phyloP scores from a whole-genome alignment of 768 basidiomycete genomes.

The Hericium rajendrae region DNA sequence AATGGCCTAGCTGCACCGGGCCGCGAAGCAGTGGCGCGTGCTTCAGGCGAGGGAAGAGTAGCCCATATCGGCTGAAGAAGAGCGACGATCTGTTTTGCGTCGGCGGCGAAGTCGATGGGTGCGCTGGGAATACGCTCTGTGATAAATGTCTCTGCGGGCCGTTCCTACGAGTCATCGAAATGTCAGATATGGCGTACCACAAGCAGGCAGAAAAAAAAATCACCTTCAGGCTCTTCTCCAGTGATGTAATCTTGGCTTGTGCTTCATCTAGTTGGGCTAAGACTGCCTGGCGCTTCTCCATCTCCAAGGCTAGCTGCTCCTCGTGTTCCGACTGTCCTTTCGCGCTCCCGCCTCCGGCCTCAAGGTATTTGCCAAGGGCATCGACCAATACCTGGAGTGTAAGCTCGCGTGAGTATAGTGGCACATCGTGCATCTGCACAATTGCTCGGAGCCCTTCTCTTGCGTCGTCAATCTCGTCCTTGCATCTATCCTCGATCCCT shows the following conservation, averaged over 20 bases:
- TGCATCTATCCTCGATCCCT: slow-evolving; percentile 33
- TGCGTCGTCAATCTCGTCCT: slow-evolving; percentile 43
- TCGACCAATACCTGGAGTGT: slow-evolving; percentile 18
- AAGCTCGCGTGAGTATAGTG: slow-evolving; percentile 28
- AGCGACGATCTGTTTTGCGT: slow-evolving; percentile 46
- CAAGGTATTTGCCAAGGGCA: slow-evolving; percentile 21
- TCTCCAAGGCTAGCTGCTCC: slow-evolving; percentile 24
- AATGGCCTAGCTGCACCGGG: slow-evolving; percentile 35
- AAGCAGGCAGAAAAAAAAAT: not conserved
- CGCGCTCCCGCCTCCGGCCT: slow-evolving; percentile 13
- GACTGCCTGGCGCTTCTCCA: slow-evolving; percentile 13
- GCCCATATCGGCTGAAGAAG: slow-evolving; percentile 70
- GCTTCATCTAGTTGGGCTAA: slow-evolving; percentile 18
- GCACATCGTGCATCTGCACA: slow-evolving; percentile 47
- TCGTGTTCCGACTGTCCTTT: slow-evolving; percentile 25
- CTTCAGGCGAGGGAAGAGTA: slow-evolving; percentile 76
- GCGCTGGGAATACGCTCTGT: slow-evolving; percentile 5
- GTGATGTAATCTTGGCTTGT: slow-evolving; percentile 13
- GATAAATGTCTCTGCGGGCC: not conserved
- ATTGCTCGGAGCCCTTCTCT: slow-evolving; percentile 38
- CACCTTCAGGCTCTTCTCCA: slow-evolving; percentile 40
- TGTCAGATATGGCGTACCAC: slow-evolving; percentile 5
- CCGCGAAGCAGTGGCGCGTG: slow-evolving; percentile 57
- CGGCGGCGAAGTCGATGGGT: slow-evolving; percentile 26
- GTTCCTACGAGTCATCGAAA: slow-evolving; percentile 1